Conservation (phyloP, 352 stramenopile genomes). For the Phytophthora cactorum region DNA sequence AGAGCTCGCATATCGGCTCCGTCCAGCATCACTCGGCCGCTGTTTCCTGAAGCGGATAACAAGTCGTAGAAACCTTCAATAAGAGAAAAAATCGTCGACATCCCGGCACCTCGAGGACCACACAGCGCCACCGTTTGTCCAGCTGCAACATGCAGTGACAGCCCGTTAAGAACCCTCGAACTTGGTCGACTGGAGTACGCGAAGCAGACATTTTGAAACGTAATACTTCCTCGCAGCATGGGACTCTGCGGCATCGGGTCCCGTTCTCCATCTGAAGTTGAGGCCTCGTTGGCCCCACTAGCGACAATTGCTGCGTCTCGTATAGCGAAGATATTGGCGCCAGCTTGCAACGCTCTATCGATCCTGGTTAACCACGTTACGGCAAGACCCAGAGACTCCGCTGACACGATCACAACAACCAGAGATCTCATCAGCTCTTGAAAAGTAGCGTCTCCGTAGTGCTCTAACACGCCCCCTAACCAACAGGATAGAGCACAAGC, state of each 20-base stretch:
- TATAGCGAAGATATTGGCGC: slow-evolving; percentile 34
- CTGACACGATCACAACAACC: slow-evolving; percentile 50
- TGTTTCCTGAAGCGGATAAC: slow-evolving; percentile 13
- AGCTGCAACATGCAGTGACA: slow-evolving; percentile 29
- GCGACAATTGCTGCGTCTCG: slow-evolving; percentile 31
- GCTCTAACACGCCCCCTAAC: slow-evolving; percentile 56
- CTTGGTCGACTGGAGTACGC: slow-evolving; percentile 44
- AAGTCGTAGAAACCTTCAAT: slow-evolving; percentile 83
- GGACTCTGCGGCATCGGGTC: slow-evolving; percentile 24
- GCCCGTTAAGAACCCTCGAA: slow-evolving; percentile 20
- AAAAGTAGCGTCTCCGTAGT: slow-evolving; percentile 48
- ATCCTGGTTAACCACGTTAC: slow-evolving; percentile 36
- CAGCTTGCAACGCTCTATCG: slow-evolving; percentile 33
- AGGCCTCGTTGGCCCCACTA: slow-evolving; percentile 7
- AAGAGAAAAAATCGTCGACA: slow-evolving; percentile 60
- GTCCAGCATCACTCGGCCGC: slow-evolving; percentile 75
- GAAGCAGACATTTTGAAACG: slow-evolving; percentile 51
- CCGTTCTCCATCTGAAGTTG: slow-evolving; percentile 17
- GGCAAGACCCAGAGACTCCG: slow-evolving; percentile 40
- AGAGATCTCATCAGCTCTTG: slow-evolving; percentile 48
- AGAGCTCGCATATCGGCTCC: slow-evolving; percentile 75
- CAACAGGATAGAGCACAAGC: slow-evolving; percentile 65
- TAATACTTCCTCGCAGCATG: slow-evolving; percentile 40
- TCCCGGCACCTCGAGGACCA: slow-evolving; percentile 44
- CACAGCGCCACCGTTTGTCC: slow-evolving; percentile 44